Conservation (phyloP, 148 eudicot species). For the Diospyros lotus region DNA sequence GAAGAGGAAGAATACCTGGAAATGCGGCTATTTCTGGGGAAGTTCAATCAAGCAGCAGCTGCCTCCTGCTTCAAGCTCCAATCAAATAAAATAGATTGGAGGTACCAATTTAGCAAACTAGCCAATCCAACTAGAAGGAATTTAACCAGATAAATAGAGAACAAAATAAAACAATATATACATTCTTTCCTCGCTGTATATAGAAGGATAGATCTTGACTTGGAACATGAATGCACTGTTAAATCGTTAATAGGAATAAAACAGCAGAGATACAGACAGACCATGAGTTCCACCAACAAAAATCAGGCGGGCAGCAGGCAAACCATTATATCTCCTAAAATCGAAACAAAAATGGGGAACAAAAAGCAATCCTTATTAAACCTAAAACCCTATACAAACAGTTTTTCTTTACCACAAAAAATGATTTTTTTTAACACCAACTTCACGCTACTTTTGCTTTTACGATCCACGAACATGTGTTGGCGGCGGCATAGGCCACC, state of each 20-base stretch:
- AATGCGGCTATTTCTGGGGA: too few relatives aligned
- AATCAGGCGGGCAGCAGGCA: conserved; percentile 33
- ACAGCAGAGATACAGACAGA: conserved; percentile 16
- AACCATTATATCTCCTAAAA: conserved; percentile 22
- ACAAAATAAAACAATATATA: too few relatives aligned
- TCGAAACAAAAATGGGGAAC: conserved; percentile 16
- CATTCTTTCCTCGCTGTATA: too few relatives aligned
- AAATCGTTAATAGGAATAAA: conserved; percentile 19
- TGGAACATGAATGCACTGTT: neutral
- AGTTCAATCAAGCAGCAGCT: too few relatives aligned
- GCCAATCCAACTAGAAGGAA: too few relatives aligned
- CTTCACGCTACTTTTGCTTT: conserved; percentile 4
- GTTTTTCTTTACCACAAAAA: conserved; percentile 40
- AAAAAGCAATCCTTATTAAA: conserved; percentile 21
- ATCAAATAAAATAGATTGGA: too few relatives aligned
- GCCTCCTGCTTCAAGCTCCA: too few relatives aligned
- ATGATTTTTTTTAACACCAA: conserved; percentile 19
- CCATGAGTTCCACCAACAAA: conserved; percentile 38
- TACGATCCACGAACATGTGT: conserved; percentile 11
- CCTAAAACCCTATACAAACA: conserved; percentile 37
- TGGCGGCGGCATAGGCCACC: conserved; percentile 44
- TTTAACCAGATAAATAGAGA: too few relatives aligned
- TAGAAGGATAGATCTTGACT: too few relatives aligned
- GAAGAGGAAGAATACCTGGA: too few relatives aligned
- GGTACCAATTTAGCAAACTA: too few relatives aligned